Evolutionary conservation across 495 filamentous ascomycete species (phyloP), one percentile per base, ranked within the genome.

Genomic region (Sphaerosporella brunnea): DNA sequence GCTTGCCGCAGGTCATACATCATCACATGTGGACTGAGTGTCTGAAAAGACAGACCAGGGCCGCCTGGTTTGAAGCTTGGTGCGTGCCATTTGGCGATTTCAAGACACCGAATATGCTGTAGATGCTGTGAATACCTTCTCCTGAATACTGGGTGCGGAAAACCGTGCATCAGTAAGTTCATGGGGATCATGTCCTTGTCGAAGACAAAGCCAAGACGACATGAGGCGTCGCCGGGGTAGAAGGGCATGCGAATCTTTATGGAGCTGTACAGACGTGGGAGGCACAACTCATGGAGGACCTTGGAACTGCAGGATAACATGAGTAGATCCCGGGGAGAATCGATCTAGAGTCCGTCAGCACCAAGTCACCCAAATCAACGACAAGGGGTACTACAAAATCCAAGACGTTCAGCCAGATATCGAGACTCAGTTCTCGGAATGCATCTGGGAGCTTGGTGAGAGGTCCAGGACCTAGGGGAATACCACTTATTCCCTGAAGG

Each of bases 211-310:
- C 9, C 2, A 18, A n/a, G n/a, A 13, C 1, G 7, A 2, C 5
- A 24, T 2, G 20, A 28, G 20, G 21, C 5, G 20, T 53, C 46
- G 2, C 47, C 35, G 2, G 39, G n/a, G 38, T 46, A 46, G 40
- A 42, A 41, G 2, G 53, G 53, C 1, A 51, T 49, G 8, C 53
- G 32, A n/a, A 55, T 47, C n/a, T 37, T 28, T 15, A 55, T 3
- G 3, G 38, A 23, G 1, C 24, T 34, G 15, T 55, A 55, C 19
- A 55, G 51, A 15, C 23, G 45, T 11, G 51, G 39, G 2, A 55
- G 43, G 8, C 43, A 18, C 3, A 55, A 25, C 18, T 21, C 9
- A 13, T 55, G 53, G 24, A 53, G 18, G 25, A 25, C 45, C 10
- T 43, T 39, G n/a, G 40, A 45, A 3, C 28, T 47, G 7, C 19